phyloP scores from a whole-genome alignment of 2,329 filamentous ascomycete species.

The Penicillium sp. region DNA sequence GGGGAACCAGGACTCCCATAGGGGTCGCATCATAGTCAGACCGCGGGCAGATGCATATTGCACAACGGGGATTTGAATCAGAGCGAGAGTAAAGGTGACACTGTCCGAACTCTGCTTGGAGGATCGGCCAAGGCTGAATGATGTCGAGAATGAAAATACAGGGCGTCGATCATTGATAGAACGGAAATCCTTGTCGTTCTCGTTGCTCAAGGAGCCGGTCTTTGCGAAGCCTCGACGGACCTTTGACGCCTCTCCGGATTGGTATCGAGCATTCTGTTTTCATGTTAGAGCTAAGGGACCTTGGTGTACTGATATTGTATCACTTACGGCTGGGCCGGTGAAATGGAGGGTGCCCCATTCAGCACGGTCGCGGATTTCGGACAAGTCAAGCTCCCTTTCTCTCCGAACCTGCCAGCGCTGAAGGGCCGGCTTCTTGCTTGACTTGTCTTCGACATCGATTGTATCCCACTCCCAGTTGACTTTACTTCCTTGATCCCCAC shows the following conservation, averaged over 20 bases:
- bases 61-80: slow-evolving; percentile 77
- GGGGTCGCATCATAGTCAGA: slow-evolving; percentile 74
- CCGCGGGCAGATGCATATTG: slow-evolving; percentile 79
- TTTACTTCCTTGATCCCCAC: slow-evolving; percentile 69
- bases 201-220: slow-evolving; percentile 68
- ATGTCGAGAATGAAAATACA: slow-evolving; percentile 77
- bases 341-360: slow-evolving; percentile 87
- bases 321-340: slow-evolving; percentile 64
- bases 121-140: slow-evolving; percentile 58
- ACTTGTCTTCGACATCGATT: slow-evolving; percentile 43
- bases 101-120: slow-evolving; percentile 51
- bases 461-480: slow-evolving; percentile 71
- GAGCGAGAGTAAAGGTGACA: slow-evolving; percentile 74
- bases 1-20: slow-evolving; percentile 78
- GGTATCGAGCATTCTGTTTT: slow-evolving; percentile 63
- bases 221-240: slow-evolving; percentile 72
- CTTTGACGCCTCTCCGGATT: slow-evolving; percentile 69
- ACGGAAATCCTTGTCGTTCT: slow-evolving; percentile 69
- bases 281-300: slow-evolving; percentile 14
- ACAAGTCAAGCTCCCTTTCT: slow-evolving; percentile 67
- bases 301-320: background rate
- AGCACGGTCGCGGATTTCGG: slow-evolving; percentile 72
- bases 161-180: slow-evolving; percentile 77
- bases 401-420: slow-evolving; percentile 50
- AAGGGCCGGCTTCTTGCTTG: slow-evolving; percentile 43